Evolutionary conservation across 441 rosid genomes (phyloP), one percentile per base, ranked within the genome.

Genomic region (Sinapis alba): DNA sequence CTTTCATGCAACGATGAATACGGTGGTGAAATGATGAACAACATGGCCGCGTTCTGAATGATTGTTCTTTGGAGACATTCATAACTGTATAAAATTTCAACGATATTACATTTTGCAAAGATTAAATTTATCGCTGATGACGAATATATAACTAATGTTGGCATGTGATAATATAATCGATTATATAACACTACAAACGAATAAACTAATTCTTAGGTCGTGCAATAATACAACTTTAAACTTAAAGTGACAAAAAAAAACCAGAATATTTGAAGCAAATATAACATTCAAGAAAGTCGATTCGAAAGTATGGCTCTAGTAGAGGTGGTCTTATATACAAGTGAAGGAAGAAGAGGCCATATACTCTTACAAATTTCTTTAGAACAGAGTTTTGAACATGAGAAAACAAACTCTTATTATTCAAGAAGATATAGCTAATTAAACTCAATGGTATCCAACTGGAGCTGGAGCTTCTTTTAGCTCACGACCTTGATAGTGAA

Each of bases 301-400:
- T 51, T 34, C 41, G 63, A 65, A 62, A 28, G 66, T 73, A 12
- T 43, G 60, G 72, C 65, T 73, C 19, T 0, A 24, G 58, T 26
- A 21, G n/a, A 23, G 47, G 47, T 21, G 30, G 51, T 24, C n/a
- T 68, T 50, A 62, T 69, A 62, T 30, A 58, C 62, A 76, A 21
- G 27, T 5, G 23, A 63, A 62, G 4, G 10, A 27, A 53, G 59
- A 41, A 56, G 7, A 59, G 19, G 19, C n/a, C 47, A 13, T 41
- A 34, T 20, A 53, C 3, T 26, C 43, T 58, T 21, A 21, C 60
- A 56, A 63, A 10, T 41, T 38, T 53, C 16, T 62, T 16, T 11
- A 62, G 19, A 36, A 54, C 57, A 50, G 8, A 50, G 57, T 50
- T 50, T 50, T 0, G 18, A 50, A 19, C 23, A 18, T 19, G 21